Conservation (phyloP, 2,329 filamentous ascomycete genomes). For the Alternaria sp. region DNA sequence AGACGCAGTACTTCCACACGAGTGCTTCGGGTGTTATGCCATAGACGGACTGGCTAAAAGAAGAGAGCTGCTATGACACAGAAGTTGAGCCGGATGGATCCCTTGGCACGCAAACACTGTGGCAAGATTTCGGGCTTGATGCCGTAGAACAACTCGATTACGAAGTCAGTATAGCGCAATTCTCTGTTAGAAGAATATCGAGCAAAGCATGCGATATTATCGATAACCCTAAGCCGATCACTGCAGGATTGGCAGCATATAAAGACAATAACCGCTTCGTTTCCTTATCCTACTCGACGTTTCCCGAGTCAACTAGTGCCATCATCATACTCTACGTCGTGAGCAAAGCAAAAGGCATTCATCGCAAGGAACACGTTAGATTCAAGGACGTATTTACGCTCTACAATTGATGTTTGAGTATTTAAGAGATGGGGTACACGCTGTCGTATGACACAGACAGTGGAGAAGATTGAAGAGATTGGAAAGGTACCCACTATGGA, state of each 20-base stretch:
- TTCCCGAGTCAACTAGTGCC: background rate
- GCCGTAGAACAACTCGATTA: conserved; percentile 19
- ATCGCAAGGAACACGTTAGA: background rate
- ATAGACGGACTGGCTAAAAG: conserved; percentile 29
- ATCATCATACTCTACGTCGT: conserved; percentile 5
- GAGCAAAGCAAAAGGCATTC: conserved; percentile 22
- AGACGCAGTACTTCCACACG: conserved; percentile 32
- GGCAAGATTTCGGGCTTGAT: conserved; percentile 44
- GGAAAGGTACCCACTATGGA: conserved; percentile 16
- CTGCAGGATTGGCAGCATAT: conserved; percentile 22
- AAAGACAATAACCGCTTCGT: conserved; percentile 34
- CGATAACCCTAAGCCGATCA: background rate
- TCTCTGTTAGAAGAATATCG: background rate
- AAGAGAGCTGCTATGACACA: conserved; percentile 22
- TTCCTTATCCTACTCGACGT: conserved; percentile 10
- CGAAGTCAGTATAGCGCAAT: background rate
- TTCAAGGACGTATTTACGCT: background rate
- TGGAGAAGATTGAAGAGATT: background rate
- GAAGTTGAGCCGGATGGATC: conserved; percentile 18
- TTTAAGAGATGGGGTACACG: conserved; percentile 16
- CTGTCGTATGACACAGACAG: conserved; percentile 9
- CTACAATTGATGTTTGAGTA: conserved; percentile 11
- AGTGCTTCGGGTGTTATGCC: conserved; percentile 31
- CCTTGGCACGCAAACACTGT: conserved; percentile 36
- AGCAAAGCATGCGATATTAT: conserved; percentile 12